phyloP scores from a whole-genome alignment of 2,329 filamentous ascomycete species.

The Neoscytalidium dimidiatum region DNA sequence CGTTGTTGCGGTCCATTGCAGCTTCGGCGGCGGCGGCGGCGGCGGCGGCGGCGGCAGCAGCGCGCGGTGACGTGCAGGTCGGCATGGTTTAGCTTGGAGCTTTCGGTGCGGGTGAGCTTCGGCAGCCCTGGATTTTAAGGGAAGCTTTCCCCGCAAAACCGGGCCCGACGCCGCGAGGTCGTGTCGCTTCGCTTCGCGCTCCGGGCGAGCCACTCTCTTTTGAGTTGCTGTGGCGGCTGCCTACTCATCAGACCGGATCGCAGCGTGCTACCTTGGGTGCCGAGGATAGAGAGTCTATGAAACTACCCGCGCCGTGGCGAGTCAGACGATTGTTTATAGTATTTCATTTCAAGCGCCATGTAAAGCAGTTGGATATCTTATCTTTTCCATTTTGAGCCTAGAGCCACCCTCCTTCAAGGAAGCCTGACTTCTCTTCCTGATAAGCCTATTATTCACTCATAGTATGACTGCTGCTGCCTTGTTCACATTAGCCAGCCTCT shows the following conservation, averaged over 20 bases:
- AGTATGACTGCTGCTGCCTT: background rate
- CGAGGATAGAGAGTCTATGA: background rate
- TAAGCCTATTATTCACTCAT: background rate
- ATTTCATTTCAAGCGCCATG: background rate
- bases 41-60: background rate
- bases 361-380: background rate
- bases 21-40: constrained; percentile 1
- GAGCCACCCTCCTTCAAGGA: background rate
- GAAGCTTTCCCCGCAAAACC: background rate
- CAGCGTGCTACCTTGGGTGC: background rate
- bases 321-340: background rate
- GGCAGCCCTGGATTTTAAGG: background rate
- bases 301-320: background rate
- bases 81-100: background rate
- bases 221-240: background rate
- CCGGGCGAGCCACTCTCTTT: background rate
- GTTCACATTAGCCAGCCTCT: background rate
- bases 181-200: background rate
- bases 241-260: background rate
- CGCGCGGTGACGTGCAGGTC: constrained; percentile 16
- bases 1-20: background rate
- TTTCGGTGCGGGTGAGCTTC: background rate
- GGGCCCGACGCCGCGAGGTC: too few species aligned
- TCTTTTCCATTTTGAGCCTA: constrained; percentile 7
- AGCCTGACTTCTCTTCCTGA: background rate